Evolutionary conservation across 2,329 filamentous ascomycete species (phyloP), one percentile per base, ranked within the genome.

Genomic region (Microdochium trichocladiopsis): DNA sequence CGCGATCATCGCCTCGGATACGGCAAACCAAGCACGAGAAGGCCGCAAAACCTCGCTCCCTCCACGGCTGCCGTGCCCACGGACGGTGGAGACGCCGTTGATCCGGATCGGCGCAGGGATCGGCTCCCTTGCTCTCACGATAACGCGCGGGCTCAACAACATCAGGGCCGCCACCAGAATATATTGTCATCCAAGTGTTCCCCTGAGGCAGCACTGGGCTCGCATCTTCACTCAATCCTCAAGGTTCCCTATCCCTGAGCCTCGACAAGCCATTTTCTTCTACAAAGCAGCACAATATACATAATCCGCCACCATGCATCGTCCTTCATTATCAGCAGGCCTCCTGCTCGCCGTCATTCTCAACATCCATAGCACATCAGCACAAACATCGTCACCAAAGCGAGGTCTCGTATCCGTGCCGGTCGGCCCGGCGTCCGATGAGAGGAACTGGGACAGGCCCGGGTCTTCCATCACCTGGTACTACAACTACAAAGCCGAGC

Each of bases 401-500:
- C 86, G 89, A 58, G 88, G 88, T 25, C 84, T 94, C 50, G 79
- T 83, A 61, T 88, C 84, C 67, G 79, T 88, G 18, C 77, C 81
- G 6, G 79, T 82, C 54, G 56, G 69, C 4, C 64, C 78, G 1
- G 70, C 76, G 52, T 75, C 81, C 1, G 54, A 72, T 16, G 82
- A 90, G 69, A 65, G 75, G 48, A 74, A 87, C 60, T 92, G 87
- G 86, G 70, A 75, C 11, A 66, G 73, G 45, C 50, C 71, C 5
- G 75, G 73, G 36, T 80, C 78, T 18, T 79, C 83, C 43, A 69
- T 93, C 52, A 86, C 83, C 2, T 94, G 89, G 89, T 94, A 94
- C 74, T 94, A 93, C 77, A 93, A 92, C 72, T 94, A 92, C 68
- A 68, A 71, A 24, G 62, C 74, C 21, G 63, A 67, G 3, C 87